Percentiles rank a stretch among this genome's conserved stretches.
These are phyloP conservation scores for Podospora appendiculata DNA, from an alignment of 495 filamentous ascomycete species.

Conservation along the genomic window DNA sequence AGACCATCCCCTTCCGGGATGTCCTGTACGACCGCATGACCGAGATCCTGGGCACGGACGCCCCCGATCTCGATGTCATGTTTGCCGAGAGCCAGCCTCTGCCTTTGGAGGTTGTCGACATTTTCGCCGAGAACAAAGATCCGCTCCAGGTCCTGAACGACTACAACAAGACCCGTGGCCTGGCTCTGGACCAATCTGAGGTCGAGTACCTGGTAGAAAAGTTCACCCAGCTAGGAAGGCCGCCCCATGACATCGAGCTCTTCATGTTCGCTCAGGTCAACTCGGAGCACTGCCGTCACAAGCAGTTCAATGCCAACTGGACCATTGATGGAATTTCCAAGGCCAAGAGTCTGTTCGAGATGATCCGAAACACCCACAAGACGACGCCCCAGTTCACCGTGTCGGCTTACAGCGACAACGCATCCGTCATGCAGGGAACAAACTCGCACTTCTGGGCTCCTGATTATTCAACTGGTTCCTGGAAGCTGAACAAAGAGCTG, in stretches of 20 bases:
- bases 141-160: conserved; percentile 67
- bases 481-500: conserved; percentile 78
- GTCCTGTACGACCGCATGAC: conserved; percentile 91
- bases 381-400: conserved; percentile 69
- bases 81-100: conserved; percentile 69
- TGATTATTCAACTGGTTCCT: conserved; percentile 72
- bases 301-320: conserved; percentile 95
- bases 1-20: conserved; percentile 56
- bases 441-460: conserved; percentile 78
- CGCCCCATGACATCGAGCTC: conserved; percentile 86
- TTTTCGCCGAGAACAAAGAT: conserved; percentile 51
- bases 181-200: conserved; percentile 81
- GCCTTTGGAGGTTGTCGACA: conserved; percentile 63
- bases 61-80: conserved; percentile 63
- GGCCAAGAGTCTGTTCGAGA: conserved; percentile 73
- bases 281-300: conserved; percentile 68
- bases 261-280: conserved; percentile 99
- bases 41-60: conserved; percentile 55
- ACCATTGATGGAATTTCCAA: conserved; percentile 86
- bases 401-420: conserved; percentile 96
- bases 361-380: conserved; percentile 93
- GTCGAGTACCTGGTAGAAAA: conserved; percentile 89
- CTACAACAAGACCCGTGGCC: conserved; percentile 73
- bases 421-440: conserved; percentile 78
- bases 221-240: conserved; percentile 64